Percentiles rank a stretch among this genome's conserved stretches.
Evolutionary conservation across 23 red algal species (phyloP).

Genomic region (Gracilaria domingensis): DNA sequence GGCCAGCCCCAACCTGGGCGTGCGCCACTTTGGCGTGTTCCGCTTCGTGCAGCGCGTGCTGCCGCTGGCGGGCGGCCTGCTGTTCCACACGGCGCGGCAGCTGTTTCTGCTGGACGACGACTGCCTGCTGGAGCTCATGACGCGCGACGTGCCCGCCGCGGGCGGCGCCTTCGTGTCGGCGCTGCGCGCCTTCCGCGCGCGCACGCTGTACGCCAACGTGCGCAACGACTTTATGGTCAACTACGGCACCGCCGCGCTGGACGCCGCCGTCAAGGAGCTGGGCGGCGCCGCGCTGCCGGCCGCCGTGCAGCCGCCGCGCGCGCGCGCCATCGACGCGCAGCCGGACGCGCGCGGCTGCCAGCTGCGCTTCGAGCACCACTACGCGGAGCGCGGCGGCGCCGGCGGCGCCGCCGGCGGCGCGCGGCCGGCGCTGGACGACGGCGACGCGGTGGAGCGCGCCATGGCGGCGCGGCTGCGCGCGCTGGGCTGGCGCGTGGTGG

Average conservation of each 20-base stretch:
- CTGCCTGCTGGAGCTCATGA: slow-evolving; percentile 50
- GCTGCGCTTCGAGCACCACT: slow-evolving; percentile 29
- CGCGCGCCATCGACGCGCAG: slow-evolving; percentile 23
- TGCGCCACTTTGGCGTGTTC: slow-evolving; percentile 76
- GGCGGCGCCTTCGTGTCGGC: slow-evolving; percentile 47
- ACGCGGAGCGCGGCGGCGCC: neutral
- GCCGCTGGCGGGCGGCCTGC: slow-evolving; percentile 4
- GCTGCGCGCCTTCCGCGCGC: slow-evolving; percentile 38
- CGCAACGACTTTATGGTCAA: slow-evolving; percentile 83
- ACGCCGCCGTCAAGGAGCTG: slow-evolving; percentile 16
- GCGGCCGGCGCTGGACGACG: neutral
- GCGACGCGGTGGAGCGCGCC: slow-evolving; percentile 12
- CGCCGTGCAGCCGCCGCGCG: neutral
- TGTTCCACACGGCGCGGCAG: slow-evolving; percentile 47
- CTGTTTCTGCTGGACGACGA: slow-evolving; percentile 51
- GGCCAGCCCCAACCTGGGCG: slow-evolving; percentile 74
- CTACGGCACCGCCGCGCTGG: slow-evolving; percentile 78
- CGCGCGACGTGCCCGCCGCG: slow-evolving; percentile 18
- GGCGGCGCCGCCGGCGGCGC: neutral
- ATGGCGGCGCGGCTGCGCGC: slow-evolving; percentile 55
- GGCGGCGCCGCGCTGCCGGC: neutral
- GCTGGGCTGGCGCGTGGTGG: slow-evolving; percentile 64
- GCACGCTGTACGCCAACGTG: slow-evolving; percentile 69
- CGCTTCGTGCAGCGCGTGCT: slow-evolving; percentile 57
- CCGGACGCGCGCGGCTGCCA: slow-evolving; percentile 47